These are phyloP conservation scores for Henningerozyma blattae DNA, from an alignment of 805 yeast species.

Conservation along the genomic window DNA sequence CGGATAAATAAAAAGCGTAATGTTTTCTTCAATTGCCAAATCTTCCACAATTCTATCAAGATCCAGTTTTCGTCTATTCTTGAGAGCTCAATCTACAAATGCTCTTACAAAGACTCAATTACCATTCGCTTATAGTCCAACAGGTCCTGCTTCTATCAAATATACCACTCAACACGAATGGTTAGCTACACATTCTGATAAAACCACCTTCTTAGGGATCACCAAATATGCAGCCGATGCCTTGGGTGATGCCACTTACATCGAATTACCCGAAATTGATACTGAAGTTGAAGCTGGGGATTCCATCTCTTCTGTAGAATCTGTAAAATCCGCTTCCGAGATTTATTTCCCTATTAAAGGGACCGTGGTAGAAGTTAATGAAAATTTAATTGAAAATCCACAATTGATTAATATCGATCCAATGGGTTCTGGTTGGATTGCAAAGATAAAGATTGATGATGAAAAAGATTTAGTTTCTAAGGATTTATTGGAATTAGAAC, in stretches of 20 bases:
- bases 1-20: neutral
- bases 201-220: constrained; percentile 80
- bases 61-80: constrained; percentile 6
- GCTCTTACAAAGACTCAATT: constrained; percentile 19
- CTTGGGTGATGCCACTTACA: constrained; percentile 90
- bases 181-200: constrained; percentile 78
- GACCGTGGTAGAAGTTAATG: constrained; percentile 61
- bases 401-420: constrained; percentile 79
- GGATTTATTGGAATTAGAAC: constrained; percentile 43
- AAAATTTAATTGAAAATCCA: constrained; percentile 54
- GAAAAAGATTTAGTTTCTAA: constrained; percentile 31
- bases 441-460: constrained; percentile 53
- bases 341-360: constrained; percentile 83
- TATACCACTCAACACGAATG: constrained; percentile 92
- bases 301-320: constrained; percentile 83
- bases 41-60: constrained; percentile 1
- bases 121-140: constrained; percentile 21
- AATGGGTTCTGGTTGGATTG: constrained; percentile 89
- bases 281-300: constrained; percentile 57
- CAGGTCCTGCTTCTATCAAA: constrained; percentile 33
- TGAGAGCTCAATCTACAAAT: constrained; percentile 19
- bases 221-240: constrained; percentile 94
- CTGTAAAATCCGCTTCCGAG: constrained; percentile 90
- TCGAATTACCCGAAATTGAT: constrained; percentile 76
- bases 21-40: constrained; percentile 1